These are phyloP conservation scores for Rhododendron molle DNA, from an alignment of 148 eudicot genomes.

Conservation along the genomic window DNA sequence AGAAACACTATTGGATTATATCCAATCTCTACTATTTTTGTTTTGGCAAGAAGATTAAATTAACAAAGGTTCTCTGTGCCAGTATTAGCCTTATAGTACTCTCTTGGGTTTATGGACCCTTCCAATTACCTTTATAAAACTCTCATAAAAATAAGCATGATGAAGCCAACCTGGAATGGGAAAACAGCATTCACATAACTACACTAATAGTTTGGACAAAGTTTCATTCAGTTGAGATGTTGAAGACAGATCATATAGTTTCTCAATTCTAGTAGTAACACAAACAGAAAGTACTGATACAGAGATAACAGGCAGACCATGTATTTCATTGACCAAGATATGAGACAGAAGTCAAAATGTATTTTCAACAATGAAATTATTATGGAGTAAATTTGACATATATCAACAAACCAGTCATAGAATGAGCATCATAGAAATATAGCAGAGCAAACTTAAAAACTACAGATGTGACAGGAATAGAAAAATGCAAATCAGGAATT, in stretches of 20 bases:
- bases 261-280: not conserved
- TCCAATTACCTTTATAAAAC: not conserved
- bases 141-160: not conserved
- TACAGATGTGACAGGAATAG: not conserved
- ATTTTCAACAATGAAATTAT: not conserved
- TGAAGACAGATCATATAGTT: not conserved
- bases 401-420: not conserved
- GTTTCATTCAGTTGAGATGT: slow-evolving; percentile 1
- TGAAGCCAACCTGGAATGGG: not conserved
- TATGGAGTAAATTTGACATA: not conserved
- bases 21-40: not conserved
- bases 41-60: not conserved
- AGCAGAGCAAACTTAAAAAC: not conserved
- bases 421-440: not conserved
- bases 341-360: not conserved
- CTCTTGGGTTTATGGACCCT: not conserved
- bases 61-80: not conserved
- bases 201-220: not conserved
- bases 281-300: not conserved
- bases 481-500: not conserved
- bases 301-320: not conserved
- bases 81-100: not conserved
- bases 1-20: not conserved
- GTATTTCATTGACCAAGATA: not conserved
- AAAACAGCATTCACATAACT: not conserved